Percentiles rank a stretch among this genome's conserved stretches.
These are phyloP conservation scores for Croton setiger DNA, from an alignment of 441 rosid genomes.

Conservation along the genomic window DNA sequence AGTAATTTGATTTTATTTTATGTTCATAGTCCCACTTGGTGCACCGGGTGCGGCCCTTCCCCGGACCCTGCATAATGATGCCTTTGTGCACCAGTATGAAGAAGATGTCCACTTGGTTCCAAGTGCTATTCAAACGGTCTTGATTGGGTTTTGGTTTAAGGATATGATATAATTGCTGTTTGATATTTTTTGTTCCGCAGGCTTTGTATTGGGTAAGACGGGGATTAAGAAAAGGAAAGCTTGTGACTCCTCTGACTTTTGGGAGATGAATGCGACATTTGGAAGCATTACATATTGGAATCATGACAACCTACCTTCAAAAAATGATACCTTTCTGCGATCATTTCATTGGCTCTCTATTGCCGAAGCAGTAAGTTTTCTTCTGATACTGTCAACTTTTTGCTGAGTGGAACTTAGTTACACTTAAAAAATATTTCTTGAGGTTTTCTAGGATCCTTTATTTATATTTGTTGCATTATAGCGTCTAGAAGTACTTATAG, in stretches of 20 bases:
- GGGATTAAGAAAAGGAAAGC: slow-evolving; percentile 48
- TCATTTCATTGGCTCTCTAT: slow-evolving; percentile 65
- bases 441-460: neutral
- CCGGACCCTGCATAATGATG: no score
- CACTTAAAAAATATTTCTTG: neutral
- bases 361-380: slow-evolving; percentile 67
- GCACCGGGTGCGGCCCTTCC: no score
- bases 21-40: no score
- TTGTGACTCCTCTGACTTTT: slow-evolving; percentile 35
- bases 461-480: neutral
- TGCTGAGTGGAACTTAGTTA: neutral
- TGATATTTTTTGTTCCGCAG: slow-evolving; percentile 33
- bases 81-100: no score
- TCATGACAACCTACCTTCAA: slow-evolving; percentile 68
- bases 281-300: slow-evolving; percentile 79
- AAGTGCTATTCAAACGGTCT: neutral
- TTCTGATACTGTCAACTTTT: slow-evolving; percentile 2
- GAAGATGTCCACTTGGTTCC: neutral
- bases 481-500: neutral
- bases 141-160: neutral
- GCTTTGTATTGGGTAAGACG: slow-evolving; percentile 66
- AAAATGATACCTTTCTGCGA: slow-evolving; percentile 64
- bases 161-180: neutral
- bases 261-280: slow-evolving; percentile 75
- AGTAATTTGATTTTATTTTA: neutral